Conservation (phyloP, 1,284 basidiomycete genomes). For the Ustilago esculenta region DNA sequence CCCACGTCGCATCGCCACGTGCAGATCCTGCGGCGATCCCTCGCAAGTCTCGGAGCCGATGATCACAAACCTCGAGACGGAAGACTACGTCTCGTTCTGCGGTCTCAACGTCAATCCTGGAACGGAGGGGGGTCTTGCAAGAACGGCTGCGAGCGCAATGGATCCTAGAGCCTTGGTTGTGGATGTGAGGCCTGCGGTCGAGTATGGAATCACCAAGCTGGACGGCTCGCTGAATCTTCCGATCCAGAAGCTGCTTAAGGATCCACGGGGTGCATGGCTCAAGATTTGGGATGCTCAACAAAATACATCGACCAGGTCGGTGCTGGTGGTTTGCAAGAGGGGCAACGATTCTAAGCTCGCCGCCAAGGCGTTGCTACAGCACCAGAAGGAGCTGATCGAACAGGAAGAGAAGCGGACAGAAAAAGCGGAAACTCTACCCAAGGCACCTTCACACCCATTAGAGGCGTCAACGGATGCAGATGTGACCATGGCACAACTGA, state of each 20-base stretch:
- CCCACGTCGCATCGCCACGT: conserved; percentile 46
- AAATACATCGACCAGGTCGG: neutral
- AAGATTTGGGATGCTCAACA: conserved; percentile 14
- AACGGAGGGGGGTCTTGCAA: conserved; percentile 68
- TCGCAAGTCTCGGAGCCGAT: conserved; percentile 20
- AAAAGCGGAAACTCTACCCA: neutral
- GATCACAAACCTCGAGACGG: conserved; percentile 48
- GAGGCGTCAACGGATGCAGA: neutral
- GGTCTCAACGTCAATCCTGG: conserved; percentile 16
- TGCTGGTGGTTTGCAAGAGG: conserved; percentile 34
- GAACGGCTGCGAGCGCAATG: conserved; percentile 72
- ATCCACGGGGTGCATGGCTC: conserved; percentile 71
- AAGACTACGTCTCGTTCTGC: conserved; percentile 63
- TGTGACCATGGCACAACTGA: neutral
- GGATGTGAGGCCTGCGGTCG: conserved; percentile 82
- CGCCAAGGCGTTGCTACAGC: conserved; percentile 11
- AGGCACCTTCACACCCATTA: conserved; percentile 13
- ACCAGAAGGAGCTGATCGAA: conserved; percentile 79
- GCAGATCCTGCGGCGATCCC: conserved; percentile 59
- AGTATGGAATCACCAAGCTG: conserved; percentile 87
- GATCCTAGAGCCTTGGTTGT: conserved; percentile 71
- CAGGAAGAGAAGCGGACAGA: neutral
- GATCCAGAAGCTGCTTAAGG: conserved; percentile 73
- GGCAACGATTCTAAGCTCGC: conserved; percentile 65
- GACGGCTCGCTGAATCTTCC: conserved; percentile 79